Evolutionary conservation across 176 grass and related monocot genomes (phyloP).

Genomic region (Musa schizocarpa): DNA sequence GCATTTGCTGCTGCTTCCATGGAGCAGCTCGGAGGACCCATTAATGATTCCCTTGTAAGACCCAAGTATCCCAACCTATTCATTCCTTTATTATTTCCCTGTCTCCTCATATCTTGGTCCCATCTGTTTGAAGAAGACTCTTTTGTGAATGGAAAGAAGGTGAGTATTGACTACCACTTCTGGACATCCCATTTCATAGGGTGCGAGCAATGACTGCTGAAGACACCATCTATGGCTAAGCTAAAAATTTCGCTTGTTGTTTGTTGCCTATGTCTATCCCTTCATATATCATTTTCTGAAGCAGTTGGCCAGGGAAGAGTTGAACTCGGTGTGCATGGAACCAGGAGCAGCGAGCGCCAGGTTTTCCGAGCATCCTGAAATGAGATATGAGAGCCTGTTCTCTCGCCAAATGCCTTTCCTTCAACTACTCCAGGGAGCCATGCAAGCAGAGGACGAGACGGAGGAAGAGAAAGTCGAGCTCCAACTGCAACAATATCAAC

Average conservation of each 20-base stretch:
- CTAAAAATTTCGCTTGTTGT: no score
- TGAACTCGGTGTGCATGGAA: conserved; percentile 2
- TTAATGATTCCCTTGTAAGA: conserved; percentile 6
- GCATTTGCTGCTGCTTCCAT: neutral
- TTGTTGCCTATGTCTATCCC: no score
- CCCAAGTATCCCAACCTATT: no score
- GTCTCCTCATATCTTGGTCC: neutral
- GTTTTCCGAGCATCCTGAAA: neutral
- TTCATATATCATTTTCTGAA: neutral
- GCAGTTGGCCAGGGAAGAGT: neutral
- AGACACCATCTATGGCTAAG: no score
- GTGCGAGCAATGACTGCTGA: neutral
- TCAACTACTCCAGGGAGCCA: conserved; percentile 7
- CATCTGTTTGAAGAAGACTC: neutral
- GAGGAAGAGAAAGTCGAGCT: neutral
- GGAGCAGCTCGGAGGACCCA: conserved; percentile 12
- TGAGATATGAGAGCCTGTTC: neutral
- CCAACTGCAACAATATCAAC: neutral
- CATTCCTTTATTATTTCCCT: neutral
- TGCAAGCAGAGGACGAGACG: conserved; percentile 9
- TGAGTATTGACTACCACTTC: neutral
- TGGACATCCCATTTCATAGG: neutral
- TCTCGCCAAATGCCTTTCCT: conserved; percentile 7
- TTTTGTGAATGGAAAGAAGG: neutral
- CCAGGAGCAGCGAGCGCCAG: neutral